A percentile compares a stretch with the other conserved stretches of the same genome.
Conservation (phyloP, 2,329 filamentous ascomycete genomes). For the Epichloe brachyelytri region DNA sequence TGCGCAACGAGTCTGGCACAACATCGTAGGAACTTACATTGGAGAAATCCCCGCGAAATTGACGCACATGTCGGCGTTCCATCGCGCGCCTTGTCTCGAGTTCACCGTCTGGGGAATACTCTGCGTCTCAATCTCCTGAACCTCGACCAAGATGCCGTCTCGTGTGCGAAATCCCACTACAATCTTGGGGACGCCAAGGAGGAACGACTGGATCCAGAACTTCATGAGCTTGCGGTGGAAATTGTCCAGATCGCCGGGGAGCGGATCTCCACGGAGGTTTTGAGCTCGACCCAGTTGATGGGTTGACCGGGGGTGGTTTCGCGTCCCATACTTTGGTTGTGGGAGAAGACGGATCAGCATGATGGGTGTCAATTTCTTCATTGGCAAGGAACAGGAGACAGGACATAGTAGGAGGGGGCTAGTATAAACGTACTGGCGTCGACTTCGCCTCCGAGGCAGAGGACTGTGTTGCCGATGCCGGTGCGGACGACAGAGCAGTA, state of each 20-base stretch:
- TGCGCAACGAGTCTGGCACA: too few species aligned
- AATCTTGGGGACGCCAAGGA: slow-evolving; percentile 84
- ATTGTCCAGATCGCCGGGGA: slow-evolving; percentile 54
- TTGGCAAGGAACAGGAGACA: background rate
- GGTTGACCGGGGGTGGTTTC: slow-evolving; percentile 56
- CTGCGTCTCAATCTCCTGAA: slow-evolving; percentile 72
- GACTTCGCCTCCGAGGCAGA: slow-evolving; percentile 86
- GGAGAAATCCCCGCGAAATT: slow-evolving; percentile 74
- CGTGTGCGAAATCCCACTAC: slow-evolving; percentile 75
- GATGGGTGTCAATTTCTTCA: background rate
- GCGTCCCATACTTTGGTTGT: slow-evolving; percentile 58
- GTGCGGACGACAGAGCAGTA: slow-evolving; percentile 93
- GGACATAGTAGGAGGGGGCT: background rate
- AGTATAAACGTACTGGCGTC: slow-evolving; percentile 52
- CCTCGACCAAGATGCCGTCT: slow-evolving; percentile 54
- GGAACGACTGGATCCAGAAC: slow-evolving; percentile 93
- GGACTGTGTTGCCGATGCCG: slow-evolving; percentile 59
- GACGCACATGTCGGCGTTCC: slow-evolving; percentile 90
- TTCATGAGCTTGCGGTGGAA: slow-evolving; percentile 88
- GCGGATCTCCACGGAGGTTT: slow-evolving; percentile 66
- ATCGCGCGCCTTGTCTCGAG: slow-evolving; percentile 49
- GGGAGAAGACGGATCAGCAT: background rate
- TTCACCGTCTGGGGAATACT: slow-evolving; percentile 66
- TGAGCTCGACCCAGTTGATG: slow-evolving; percentile 89
- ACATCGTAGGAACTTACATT: slow-evolving; percentile 41